Base-by-base conservation (phyloP, 2,329 filamentous ascomycete genomes). In the Aureobasidium leucospermi region DNA sequence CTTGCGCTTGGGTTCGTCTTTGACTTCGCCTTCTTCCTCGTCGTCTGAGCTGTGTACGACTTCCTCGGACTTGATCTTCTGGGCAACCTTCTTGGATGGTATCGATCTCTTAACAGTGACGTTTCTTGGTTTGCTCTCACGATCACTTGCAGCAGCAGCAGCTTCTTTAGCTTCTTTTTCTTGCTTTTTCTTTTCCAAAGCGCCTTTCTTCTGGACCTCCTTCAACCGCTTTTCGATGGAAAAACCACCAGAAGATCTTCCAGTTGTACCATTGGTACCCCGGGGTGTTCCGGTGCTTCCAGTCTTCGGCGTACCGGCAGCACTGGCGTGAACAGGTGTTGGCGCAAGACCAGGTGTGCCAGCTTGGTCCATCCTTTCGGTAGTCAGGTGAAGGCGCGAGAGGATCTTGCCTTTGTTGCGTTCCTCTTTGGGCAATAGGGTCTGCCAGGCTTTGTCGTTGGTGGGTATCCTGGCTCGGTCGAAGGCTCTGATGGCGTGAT, bases 361-460 rank as follows among this genome's bases (percentile, higher is more conserved):
- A 13, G 63, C 61, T 62, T 62, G 52, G 58, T 62, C 58, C 31
- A 63, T 53, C 46, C 62, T 61, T 42, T 65, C 48, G 46, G 60
- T 64, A 51, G 74, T 73, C 39, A 85, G 75, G 61, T 84, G 80
- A 61, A 85, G 76, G 59, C 79, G 79, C 43, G 84, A 86, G 34
- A 86, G 71, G 41, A 78, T 76, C 63, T 81, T 85, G 51, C 84
- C 84, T 67, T 85, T 84, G 46, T 81, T 81, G 63, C 84, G 78
- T 66, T 86, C 83, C 52, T 82, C 78, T 65, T 78, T 78, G 7
- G 82, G 82, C 59, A 86, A 75, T 61, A 87, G 73, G 64, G 76
- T 76, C 71, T 87, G 83, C 84, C 84, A 87, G 19, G 83, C 72
- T 66, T 80, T 80, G 66, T 86, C 84, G 39, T 80, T 77, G 63